Base-by-base conservation (phyloP, 164 flowering plant genomes). In the Cinnamomum micranthum region DNA sequence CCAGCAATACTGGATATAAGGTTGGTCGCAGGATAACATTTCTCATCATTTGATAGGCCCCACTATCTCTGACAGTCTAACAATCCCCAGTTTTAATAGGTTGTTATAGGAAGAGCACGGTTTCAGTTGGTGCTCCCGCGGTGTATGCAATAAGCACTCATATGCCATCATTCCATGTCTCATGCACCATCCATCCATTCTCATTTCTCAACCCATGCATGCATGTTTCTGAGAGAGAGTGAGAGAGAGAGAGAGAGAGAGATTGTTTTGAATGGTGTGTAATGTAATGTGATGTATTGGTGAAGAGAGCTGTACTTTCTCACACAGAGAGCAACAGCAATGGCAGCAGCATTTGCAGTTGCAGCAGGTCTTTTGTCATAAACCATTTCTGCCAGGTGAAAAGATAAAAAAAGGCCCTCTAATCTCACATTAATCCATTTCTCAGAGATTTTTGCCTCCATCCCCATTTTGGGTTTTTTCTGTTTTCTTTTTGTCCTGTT, bases 241-340 rank as follows among this genome's bases (percentile, higher is more conserved):
- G 58, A 50, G 60, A 69, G 58, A 25, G 47, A 19, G 22, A 31
- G 33, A 67, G 71, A 68, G 58, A 50, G 60, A 69, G 66, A 68
- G 71, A 51, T 7, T 41, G 47, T 41, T 41, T 41, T 41, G 47
- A 6, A 41, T 9, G 1, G 47, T 41, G 47, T 41, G 47, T 41
- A 41, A 41, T 41, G 47, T 41, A 41, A 41, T 41, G 47, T 41
- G 47, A 41, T 41, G 33, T 59, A 27, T 33, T 58, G 71, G 68
- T 59, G 70, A 75, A 70, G 55, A 20, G 59, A 62, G 77, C 74
- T 68, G 78, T 73, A 79, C 76, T 70, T 76, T 69, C 69, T 14
- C n/a, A 68, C 28, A 12, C 58, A 52, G 27, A 52, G 24, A 50
- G 31, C 62, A 70, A 17, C 60, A 70, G 72, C 72, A 70, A 27